Base-by-base conservation (phyloP, 345 rosid genomes). In the Eucalyptus cloeziana region DNA sequence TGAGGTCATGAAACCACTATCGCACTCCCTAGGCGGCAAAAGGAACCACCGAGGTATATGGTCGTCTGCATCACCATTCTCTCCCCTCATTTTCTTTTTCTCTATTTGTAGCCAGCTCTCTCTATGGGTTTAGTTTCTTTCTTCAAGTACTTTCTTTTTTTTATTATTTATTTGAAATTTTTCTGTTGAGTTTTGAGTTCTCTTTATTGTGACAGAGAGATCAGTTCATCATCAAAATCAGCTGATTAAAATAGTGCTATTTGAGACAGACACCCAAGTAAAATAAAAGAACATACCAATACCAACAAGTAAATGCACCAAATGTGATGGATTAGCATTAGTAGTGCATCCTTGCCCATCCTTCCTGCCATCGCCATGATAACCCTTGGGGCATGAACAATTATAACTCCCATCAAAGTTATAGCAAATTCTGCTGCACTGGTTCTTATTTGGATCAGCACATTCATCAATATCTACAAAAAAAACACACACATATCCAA, bases 401-500 rank as follows among this genome's bases (percentile, higher is more conserved):
- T 30, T 17, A 21, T 71, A 92, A 79, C 25, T 80, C 31, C 96
- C 94, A 3, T 5, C 2, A 4, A 87, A 37, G 56, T 88, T 90
- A 15, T 13, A 5, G 62, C 89, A 90, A 50, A 50, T 50, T 14
- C 52, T 9, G 0, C 5, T 15, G 44, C 89, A 67, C 16, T 45
- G 25, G 43, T 69, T 86, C 30, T 37, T 44, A 1, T 43, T n/a
- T n/a, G 87, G 40, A 54, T 51, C 60, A 16, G 37, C 44, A 40
- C 94, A 92, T 85, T 92, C 94, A 19, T 92, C 49, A 21, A 90
- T 88, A 86, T 91, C 94, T 92, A 31, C n/a, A 56, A 51, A 15
- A 3, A n/a, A 86, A 21, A 86, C 17, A 31, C 13, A 27, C 4
- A 58, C 64, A 58, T 10, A 54, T 54, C 60, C 64, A 4, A 25